Percentiles rank a stretch among this genome's conserved stretches.
These are phyloP conservation scores for Tricladium varicosporioides DNA, from an alignment of 2,329 filamentous ascomycete genomes.

Conservation along the genomic window DNA sequence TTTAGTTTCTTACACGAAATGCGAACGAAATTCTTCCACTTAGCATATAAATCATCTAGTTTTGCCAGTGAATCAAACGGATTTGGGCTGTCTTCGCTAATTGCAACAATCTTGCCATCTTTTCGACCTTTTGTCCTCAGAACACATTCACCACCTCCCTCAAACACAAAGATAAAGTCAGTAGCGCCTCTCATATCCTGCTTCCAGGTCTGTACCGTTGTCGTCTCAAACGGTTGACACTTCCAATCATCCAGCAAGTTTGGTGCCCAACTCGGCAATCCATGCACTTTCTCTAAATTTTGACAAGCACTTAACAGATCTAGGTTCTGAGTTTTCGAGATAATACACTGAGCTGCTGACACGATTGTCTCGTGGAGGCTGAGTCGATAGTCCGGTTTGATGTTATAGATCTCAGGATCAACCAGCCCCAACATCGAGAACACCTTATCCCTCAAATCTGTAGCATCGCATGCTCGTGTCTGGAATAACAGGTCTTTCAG, in stretches of 20 bases:
- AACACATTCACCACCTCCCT: neutral
- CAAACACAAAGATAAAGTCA: neutral
- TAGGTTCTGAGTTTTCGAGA: neutral
- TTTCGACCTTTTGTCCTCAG: neutral
- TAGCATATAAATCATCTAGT: neutral
- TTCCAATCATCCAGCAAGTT: constrained; percentile 1
- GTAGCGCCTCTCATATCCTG: neutral
- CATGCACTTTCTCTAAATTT: neutral
- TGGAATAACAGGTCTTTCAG: neutral
- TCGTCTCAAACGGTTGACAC: neutral
- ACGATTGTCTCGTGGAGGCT: neutral
- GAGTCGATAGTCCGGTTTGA: neutral
- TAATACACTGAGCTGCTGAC: neutral
- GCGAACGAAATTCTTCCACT: neutral
- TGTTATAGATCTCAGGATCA: neutral
- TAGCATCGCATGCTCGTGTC: constrained; percentile 1
- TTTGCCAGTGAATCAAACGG: neutral
- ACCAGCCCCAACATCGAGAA: neutral
- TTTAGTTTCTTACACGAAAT: neutral
- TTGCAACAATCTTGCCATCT: neutral
- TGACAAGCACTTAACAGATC: neutral
- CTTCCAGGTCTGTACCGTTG: neutral
- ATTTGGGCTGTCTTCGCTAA: neutral
- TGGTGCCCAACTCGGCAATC: neutral
- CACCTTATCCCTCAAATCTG: constrained; percentile 2